phyloP scores from a whole-genome alignment of 73 alveolate genomes.

The Tetrahymena malaccensis region DNA sequence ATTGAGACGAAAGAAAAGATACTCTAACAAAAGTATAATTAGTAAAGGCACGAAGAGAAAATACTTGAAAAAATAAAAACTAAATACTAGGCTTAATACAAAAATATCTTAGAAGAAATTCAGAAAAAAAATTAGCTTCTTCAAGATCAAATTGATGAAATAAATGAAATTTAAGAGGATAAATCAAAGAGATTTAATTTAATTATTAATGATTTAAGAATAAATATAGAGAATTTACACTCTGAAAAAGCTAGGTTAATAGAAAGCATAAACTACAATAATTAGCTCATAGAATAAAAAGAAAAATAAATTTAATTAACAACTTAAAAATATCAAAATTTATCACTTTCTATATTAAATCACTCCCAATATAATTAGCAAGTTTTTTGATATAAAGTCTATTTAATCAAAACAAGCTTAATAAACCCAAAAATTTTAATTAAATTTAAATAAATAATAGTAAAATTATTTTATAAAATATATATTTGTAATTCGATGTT shows the following conservation, averaged over 20 bases:
- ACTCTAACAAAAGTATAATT: not conserved
- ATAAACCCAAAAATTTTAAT: not conserved
- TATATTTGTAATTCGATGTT: too few species aligned
- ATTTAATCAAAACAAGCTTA: not conserved
- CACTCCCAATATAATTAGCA: not conserved
- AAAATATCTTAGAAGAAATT: not conserved
- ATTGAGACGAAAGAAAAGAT: not conserved
- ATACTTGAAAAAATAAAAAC: not conserved
- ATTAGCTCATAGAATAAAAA: not conserved
- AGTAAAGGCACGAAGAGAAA: not conserved
- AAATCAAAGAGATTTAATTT: not conserved
- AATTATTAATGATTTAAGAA: not conserved
- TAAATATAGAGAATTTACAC: not conserved
- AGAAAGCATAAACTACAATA: not conserved
- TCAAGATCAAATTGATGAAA: not conserved
- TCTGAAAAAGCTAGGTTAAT: not conserved
- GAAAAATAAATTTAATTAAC: not conserved
- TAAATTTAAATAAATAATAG: too few species aligned
- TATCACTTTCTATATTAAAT: not conserved
- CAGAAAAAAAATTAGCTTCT: not conserved
- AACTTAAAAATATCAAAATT: not conserved
- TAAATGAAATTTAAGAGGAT: not conserved
- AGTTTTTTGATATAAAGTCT: not conserved
- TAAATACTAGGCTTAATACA: not conserved
- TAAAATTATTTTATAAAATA: too few species aligned